These are phyloP conservation scores for Auricularia auricula-judae DNA, from an alignment of 768 basidiomycete genomes.

Conservation along the genomic window DNA sequence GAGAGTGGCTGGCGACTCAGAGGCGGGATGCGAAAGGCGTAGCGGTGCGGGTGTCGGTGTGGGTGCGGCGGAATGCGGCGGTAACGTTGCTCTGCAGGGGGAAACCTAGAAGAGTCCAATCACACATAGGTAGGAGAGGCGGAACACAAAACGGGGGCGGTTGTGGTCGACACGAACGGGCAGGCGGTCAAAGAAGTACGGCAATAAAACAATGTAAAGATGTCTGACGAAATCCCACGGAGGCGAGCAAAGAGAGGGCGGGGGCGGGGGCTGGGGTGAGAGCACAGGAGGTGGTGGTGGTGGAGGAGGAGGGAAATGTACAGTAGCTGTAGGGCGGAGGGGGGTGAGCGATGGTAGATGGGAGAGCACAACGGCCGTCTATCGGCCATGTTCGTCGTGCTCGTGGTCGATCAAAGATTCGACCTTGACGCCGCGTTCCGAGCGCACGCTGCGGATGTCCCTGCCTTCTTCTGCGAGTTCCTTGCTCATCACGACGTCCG, in stretches of 20 bases:
- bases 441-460: constrained; percentile 74
- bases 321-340: background rate
- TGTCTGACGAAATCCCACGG: background rate
- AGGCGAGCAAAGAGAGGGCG: background rate
- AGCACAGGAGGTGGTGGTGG: background rate
- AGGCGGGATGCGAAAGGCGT: background rate
- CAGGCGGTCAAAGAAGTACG: background rate
- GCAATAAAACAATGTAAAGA: background rate
- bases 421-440: constrained; percentile 68
- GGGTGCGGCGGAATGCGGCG: background rate
- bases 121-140: background rate
- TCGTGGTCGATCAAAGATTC: constrained; percentile 24
- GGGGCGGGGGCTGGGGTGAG: background rate
- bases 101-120: background rate
- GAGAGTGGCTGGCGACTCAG: background rate
- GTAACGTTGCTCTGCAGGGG: background rate
- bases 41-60: background rate
- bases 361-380: background rate
- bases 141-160: background rate
- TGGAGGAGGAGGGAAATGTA: background rate
- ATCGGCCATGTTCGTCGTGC: background rate
- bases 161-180: background rate
- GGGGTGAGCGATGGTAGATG: background rate
- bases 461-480: constrained; percentile 85
- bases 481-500: constrained; percentile 41